Conservation (phyloP, 2,329 filamentous ascomycete genomes). For the Xylariaceae sp. region DNA sequence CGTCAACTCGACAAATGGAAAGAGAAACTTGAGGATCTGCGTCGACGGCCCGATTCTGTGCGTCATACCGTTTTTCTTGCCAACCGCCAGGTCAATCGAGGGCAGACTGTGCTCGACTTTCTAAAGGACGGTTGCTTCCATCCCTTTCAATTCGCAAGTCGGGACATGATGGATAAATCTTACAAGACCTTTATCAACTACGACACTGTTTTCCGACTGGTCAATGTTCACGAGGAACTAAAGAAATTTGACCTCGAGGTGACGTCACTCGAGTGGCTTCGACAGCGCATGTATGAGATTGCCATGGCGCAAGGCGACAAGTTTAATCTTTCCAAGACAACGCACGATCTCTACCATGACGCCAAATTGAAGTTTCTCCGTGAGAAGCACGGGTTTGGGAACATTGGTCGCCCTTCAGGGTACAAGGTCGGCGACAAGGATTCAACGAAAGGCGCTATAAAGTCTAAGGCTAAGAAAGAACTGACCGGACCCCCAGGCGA, state of each 20-base stretch:
- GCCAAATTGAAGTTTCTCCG: constrained; percentile 56
- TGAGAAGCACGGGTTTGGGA: constrained; percentile 60
- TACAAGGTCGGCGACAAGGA: constrained; percentile 49
- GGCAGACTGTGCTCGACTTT: constrained; percentile 58
- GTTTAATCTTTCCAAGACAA: constrained; percentile 58
- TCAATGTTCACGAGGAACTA: constrained; percentile 59
- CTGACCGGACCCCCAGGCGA: constrained; percentile 14
- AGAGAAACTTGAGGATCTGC: constrained; percentile 49
- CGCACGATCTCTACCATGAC: constrained; percentile 63
- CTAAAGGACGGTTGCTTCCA: constrained; percentile 57
- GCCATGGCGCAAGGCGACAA: constrained; percentile 48
- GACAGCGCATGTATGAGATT: constrained; percentile 61
- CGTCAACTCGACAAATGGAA: constrained; percentile 54
- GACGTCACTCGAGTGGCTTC: constrained; percentile 61
- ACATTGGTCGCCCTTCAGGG: constrained; percentile 60
- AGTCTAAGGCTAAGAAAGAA: constrained; percentile 39
- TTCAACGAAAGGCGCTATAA: constrained; percentile 35
- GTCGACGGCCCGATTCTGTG: constrained; percentile 37
- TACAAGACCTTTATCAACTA: constrained; percentile 54
- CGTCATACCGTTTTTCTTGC: constrained; percentile 56
- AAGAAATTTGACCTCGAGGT: constrained; percentile 59
- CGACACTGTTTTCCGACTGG: constrained; percentile 62
- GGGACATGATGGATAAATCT: constrained; percentile 54
- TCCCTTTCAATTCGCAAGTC: constrained; percentile 62
- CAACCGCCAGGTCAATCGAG: constrained; percentile 62